phyloP scores from a whole-genome alignment of 2,329 filamentous ascomycete species.

The Botryosphaeria dothidea region DNA sequence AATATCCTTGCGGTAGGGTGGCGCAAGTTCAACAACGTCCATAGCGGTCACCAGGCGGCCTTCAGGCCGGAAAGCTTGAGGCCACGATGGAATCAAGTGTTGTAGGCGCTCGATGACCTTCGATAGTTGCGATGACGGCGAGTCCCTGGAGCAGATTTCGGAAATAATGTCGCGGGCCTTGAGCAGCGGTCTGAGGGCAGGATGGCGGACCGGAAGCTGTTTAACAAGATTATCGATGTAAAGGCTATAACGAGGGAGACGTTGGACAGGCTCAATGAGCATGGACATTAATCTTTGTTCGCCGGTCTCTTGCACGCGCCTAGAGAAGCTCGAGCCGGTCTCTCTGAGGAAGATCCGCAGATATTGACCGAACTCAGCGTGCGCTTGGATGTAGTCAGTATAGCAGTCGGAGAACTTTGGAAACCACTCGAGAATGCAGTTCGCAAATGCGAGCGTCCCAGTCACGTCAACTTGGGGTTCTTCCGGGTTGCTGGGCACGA shows the following conservation, averaged over 20 bases:
- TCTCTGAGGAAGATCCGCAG: constrained; percentile 76
- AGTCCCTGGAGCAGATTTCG: constrained; percentile 92
- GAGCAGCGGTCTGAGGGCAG: constrained; percentile 78
- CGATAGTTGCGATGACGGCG: constrained; percentile 67
- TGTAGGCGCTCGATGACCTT: constrained; percentile 73
- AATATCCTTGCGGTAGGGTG: constrained; percentile 64
- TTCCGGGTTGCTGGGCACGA: neutral
- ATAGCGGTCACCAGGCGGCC: constrained; percentile 79
- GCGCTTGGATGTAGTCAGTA: constrained; percentile 87
- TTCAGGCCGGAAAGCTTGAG: constrained; percentile 66
- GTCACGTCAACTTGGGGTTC: constrained; percentile 61
- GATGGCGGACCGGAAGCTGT: constrained; percentile 81
- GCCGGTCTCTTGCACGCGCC: constrained; percentile 76
- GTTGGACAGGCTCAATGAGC: constrained; percentile 93
- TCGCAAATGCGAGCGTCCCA: constrained; percentile 76
- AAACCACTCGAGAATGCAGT: constrained; percentile 85
- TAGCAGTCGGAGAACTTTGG: constrained; percentile 90
- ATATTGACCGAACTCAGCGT: constrained; percentile 80
- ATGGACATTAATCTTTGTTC: constrained; percentile 89
- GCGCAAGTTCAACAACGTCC: constrained; percentile 74
- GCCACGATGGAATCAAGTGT: constrained; percentile 78
- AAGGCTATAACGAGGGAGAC: constrained; percentile 89
- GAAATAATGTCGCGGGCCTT: constrained; percentile 92
- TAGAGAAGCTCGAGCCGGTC: constrained; percentile 78
- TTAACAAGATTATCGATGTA: constrained; percentile 94